These are phyloP conservation scores for Phytophthora multivora DNA, from an alignment of 352 stramenopile species.

Conservation along the genomic window DNA sequence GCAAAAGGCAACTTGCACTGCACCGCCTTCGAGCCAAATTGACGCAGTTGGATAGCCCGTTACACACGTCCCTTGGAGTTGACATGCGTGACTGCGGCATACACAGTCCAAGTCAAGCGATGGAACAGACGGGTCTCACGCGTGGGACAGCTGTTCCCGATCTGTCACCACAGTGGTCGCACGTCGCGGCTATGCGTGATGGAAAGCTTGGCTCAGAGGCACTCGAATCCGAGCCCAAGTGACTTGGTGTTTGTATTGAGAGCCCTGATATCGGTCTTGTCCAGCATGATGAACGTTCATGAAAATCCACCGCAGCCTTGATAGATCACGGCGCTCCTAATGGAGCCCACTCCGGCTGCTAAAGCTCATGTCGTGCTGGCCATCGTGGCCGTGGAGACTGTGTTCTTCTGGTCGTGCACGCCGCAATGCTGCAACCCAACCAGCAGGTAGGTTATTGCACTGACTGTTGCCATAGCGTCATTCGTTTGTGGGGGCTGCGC, in stretches of 20 bases:
- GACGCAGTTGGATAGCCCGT: constrained; percentile 18
- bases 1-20: constrained; percentile 7
- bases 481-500: constrained; percentile 3
- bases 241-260: constrained; percentile 18
- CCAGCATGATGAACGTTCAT: constrained; percentile 5
- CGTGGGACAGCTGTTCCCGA: constrained; percentile 23
- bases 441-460: constrained; percentile 15
- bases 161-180: constrained; percentile 34
- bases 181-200: constrained; percentile 17
- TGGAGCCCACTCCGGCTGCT: background rate
- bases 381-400: background rate
- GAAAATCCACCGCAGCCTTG: constrained; percentile 25
- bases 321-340: background rate
- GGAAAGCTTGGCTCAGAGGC: constrained; percentile 17
- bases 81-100: constrained; percentile 29
- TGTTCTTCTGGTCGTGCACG: constrained; percentile 11
- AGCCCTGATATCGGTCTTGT: constrained; percentile 2
- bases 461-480: background rate
- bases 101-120: constrained; percentile 10
- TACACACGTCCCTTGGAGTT: constrained; percentile 32
- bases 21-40: constrained; percentile 17
- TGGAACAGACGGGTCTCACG: constrained; percentile 6
- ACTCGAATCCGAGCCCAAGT: background rate
- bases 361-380: background rate
- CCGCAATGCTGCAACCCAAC: constrained; percentile 11